These are phyloP conservation scores for Thielaviopsis euricoi DNA, from an alignment of 2,329 filamentous ascomycete genomes.

Conservation along the genomic window DNA sequence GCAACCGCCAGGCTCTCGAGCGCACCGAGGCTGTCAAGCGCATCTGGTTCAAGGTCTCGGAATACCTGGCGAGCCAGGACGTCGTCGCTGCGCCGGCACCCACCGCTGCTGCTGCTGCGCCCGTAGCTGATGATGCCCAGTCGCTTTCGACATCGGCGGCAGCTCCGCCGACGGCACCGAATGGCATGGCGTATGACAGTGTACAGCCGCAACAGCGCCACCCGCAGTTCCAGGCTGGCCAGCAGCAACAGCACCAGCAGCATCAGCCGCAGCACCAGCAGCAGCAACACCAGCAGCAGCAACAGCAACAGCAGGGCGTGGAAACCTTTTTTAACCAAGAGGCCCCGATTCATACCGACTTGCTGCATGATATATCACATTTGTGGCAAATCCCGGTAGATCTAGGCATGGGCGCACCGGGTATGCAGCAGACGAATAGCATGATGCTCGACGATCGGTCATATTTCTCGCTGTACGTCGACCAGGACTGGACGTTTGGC, in stretches of 20 bases:
- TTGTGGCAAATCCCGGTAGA: conserved; percentile 6
- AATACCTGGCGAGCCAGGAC: not conserved
- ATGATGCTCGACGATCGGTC: conserved; percentile 8
- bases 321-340: conserved; percentile 4
- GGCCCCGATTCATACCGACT: conserved; percentile 8
- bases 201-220: not conserved
- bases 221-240: not conserved
- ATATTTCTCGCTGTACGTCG: conserved; percentile 11
- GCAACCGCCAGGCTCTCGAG: conserved; percentile 8
- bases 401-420: conserved; percentile 4
- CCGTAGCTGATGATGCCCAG: not conserved
- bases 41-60: conserved; percentile 10
- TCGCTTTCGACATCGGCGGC: not conserved
- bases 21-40: conserved; percentile 9
- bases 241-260: not conserved
- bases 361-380: conserved; percentile 11
- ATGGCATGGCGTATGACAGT: conserved; percentile 2
- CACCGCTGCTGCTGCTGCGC: not conserved
- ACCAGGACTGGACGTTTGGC: conserved; percentile 11
- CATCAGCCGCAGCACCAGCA: not conserved
- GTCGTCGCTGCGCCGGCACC: not conserved
- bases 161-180: not conserved
- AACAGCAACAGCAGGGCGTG: conserved; percentile 1
- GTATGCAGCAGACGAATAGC: conserved; percentile 2
- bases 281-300: not conserved